Evolutionary conservation across 345 rosid genomes (phyloP), one percentile per base, ranked within the genome.

Genomic region (Kernera saxatilis): DNA sequence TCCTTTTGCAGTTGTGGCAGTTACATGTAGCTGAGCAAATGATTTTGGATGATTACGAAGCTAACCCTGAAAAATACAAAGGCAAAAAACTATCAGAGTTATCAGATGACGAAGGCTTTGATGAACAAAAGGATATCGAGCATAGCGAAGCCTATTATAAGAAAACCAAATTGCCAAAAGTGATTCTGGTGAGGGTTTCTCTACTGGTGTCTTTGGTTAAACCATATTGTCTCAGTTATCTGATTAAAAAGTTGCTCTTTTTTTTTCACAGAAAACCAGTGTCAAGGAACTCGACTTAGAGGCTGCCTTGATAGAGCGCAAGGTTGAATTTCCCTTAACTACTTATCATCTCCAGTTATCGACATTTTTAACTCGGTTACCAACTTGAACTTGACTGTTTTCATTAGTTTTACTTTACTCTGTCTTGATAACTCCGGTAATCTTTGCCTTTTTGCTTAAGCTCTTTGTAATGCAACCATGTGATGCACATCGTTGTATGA

Each of bases 251-350:
- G n/a, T n/a, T 46, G 25, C 11, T 37, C 56, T 67, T 4, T 53
- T n/a, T 29, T 44, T 59, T 72, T 70, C 39, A 73, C 84, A 93
- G 98, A 93, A 86, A 85, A 84, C 86, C 66, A 91, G 97, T 73
- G 94, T 91, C 50, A 89, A 87, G 81, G 97, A 93, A 73, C 96
- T 93, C 18, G 87, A 93, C 78, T 78, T 93, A 84, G 96, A 89
- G 63, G 84, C 98, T 75, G 98, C 97, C 45, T 84, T 91, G 50
- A 85, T 81, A 40, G 98, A 91, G 85, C 94, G 91, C 32, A 58
- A 87, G 98, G 97, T 89, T 17, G 51, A 12, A 64, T 78, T 74
- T 72, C 43, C 70, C 60, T 71, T 43, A 0, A 9, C 49, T 54
- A 41, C 50, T 69, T 61, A 19, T 39, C 2, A 39, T 60, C n/a